These are phyloP conservation scores for Aegilops bicornis DNA, from an alignment of 176 grass and related monocot genomes.

Conservation along the genomic window DNA sequence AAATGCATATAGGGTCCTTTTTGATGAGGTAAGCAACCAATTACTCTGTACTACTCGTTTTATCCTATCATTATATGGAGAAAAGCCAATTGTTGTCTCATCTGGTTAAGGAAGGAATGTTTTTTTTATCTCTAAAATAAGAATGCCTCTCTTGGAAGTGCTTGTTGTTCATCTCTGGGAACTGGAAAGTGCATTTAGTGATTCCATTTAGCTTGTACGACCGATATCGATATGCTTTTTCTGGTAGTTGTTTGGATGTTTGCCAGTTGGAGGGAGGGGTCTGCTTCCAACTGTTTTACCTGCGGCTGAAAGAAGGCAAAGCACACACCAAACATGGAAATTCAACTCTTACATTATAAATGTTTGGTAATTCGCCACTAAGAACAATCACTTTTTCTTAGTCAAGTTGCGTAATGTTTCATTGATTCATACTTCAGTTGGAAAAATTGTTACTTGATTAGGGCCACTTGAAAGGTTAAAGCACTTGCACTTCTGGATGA, in stretches of 20 bases:
- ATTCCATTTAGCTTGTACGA: background rate
- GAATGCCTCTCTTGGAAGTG: background rate
- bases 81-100: slow-evolving; percentile 2
- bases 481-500: background rate
- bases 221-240: background rate
- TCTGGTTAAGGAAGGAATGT: background rate
- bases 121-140: background rate
- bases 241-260: slow-evolving; percentile 12
- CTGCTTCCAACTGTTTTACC: background rate
- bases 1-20: slow-evolving; percentile 94
- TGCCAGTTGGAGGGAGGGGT: background rate
- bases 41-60: background rate
- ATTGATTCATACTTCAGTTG: background rate
- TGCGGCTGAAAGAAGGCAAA: background rate
- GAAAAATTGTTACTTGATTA: background rate
- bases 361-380: background rate
- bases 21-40: slow-evolving; percentile 62
- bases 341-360: background rate
- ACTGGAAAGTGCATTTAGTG: background rate
- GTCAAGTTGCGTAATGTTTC: background rate
- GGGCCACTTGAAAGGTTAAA: background rate
- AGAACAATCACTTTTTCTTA: background rate
- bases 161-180: background rate
- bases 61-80: background rate
- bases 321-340: slow-evolving; percentile 5